Base-by-base conservation (phyloP, 1,284 basidiomycete genomes). In the Leucoagaricus sp. region DNA sequence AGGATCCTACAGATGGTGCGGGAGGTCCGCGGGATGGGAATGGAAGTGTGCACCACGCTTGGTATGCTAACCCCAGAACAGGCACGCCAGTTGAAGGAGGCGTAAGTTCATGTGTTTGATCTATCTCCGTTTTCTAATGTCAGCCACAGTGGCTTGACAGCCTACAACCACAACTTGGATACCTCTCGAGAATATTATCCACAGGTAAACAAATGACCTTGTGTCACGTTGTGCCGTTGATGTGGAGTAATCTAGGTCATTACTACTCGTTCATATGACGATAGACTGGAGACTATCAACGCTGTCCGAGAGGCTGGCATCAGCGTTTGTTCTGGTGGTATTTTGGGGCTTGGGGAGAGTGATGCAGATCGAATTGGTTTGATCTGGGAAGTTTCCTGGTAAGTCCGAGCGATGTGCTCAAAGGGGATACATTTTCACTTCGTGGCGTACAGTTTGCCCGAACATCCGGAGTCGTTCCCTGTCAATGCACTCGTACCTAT, bases 131-230 rank as follows among this genome's bases (percentile, higher is more conserved):
- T 60, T 25, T 34, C 57, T 33, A 1, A 41, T 60, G 52, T 44
- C 13, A 50, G 41, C 57, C 41, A 26, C 49, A 91, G 89, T 42
- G 96, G 96, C 41, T 75, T 98, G 66, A 98, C 95, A 42, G 96
- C 96, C 1, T 98, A 99, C 78, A 99, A 98, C 73, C 96, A 99
- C 75, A 99, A 99, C 74, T 85, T 99, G 58, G 96, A 99, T 75
- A 99, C 96, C 1, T 98, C 95, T 40, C 83, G 96, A 62, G 96
- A 99, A 75, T 97, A 92, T 75, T 98, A 98, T 72, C 95, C 95
- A 36, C 81, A 93, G 78, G 93, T 93, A 61, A 33, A 71, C 63
- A 26, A 36, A 41, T 45, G 49, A 34, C 29, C 41, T 26, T 38
- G 31, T 52, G 21, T 28, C 53, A 42, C 42, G 38, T 46, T 56